Percentiles rank a stretch among this genome's conserved stretches.
phyloP scores from a whole-genome alignment of 805 yeast genomes.

The Candida vaughaniae region DNA sequence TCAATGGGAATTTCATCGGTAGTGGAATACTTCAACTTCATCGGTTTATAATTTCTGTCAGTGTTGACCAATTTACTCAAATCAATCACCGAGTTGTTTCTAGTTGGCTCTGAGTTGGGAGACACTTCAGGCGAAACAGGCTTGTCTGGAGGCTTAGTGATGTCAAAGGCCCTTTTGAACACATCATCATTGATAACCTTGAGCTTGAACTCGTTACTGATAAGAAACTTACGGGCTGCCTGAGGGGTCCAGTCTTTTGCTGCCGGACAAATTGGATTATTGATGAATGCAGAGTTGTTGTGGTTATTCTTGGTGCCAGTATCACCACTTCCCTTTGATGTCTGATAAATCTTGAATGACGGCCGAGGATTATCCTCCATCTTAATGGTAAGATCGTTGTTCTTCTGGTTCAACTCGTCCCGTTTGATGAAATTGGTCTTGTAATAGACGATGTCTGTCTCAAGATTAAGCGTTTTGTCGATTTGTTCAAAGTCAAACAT shows the following conservation, averaged over 20 bases:
- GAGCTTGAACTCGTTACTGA: conserved; percentile 33
- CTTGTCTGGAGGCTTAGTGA: conserved; percentile 30
- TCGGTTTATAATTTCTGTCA: conserved; percentile 38
- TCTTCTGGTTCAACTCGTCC: conserved; percentile 23
- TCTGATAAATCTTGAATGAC: conserved; percentile 30
- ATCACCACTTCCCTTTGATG: conserved; percentile 7
- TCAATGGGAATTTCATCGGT: conserved; percentile 40
- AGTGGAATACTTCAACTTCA: conserved; percentile 37
- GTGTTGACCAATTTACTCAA: conserved; percentile 32
- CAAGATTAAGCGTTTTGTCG: conserved; percentile 34
- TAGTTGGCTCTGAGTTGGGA: conserved; percentile 41
- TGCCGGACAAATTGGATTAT: conserved; percentile 36
- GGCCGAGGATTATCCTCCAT: conserved; percentile 27
- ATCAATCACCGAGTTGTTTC: conserved; percentile 41
- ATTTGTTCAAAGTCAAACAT: conserved; percentile 23
- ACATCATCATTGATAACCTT: conserved; percentile 39
- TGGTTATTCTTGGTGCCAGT: conserved; percentile 8
- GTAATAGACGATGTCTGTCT: conserved; percentile 43
- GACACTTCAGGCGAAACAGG: conserved; percentile 44
- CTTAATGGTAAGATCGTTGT: conserved; percentile 5
- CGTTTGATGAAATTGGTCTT: conserved; percentile 42
- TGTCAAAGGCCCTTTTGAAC: conserved; percentile 30
- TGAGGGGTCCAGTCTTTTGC: conserved; percentile 42
- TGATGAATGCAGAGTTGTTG: conserved; percentile 11
- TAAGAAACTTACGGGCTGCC: conserved; percentile 22